These are phyloP conservation scores for Pseudoperonospora humuli DNA, from an alignment of 352 stramenopile genomes.

Conservation along the genomic window DNA sequence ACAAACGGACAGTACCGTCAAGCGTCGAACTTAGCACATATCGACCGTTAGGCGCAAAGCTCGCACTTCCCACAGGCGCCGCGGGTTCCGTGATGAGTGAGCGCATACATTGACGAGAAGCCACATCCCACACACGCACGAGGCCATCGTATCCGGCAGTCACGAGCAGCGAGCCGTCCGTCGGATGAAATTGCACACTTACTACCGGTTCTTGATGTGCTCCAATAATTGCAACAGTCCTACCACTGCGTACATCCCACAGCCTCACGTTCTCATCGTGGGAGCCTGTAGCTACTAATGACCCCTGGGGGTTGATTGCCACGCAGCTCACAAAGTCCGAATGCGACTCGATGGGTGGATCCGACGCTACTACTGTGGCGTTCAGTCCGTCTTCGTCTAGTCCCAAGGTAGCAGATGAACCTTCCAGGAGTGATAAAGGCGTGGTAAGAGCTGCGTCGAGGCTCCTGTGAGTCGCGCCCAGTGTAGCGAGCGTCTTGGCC, in stretches of 20 bases:
- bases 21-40: constrained; percentile 90
- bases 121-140: constrained; percentile 95
- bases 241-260: constrained; percentile 92
- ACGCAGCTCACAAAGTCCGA: constrained; percentile 93
- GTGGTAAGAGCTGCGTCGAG: constrained; percentile 25
- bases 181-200: constrained; percentile 87
- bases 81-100: constrained; percentile 77
- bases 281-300: constrained; percentile 84
- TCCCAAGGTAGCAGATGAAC: constrained; percentile 12
- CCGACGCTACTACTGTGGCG: constrained; percentile 24
- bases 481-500: constrained; percentile 51
- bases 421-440: constrained; percentile 23
- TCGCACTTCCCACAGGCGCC: constrained; percentile 64
- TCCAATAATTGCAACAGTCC: constrained; percentile 81
- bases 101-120: constrained; percentile 91
- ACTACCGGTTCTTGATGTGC: constrained; percentile 95
- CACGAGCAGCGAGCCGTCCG: constrained; percentile 90
- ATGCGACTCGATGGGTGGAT: constrained; percentile 82
- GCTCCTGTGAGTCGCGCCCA: constrained; percentile 46
- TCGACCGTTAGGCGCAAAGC: constrained; percentile 92
- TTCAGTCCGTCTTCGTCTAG: constrained; percentile 15
- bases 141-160: constrained; percentile 71
- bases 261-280: constrained; percentile 95
- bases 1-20: constrained; percentile 88
- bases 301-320: constrained; percentile 90